Percentiles rank a stretch among this genome's conserved stretches.
phyloP scores from a whole-genome alignment of 257 asterid genomes.

The Oldenlandia corymbosa region DNA sequence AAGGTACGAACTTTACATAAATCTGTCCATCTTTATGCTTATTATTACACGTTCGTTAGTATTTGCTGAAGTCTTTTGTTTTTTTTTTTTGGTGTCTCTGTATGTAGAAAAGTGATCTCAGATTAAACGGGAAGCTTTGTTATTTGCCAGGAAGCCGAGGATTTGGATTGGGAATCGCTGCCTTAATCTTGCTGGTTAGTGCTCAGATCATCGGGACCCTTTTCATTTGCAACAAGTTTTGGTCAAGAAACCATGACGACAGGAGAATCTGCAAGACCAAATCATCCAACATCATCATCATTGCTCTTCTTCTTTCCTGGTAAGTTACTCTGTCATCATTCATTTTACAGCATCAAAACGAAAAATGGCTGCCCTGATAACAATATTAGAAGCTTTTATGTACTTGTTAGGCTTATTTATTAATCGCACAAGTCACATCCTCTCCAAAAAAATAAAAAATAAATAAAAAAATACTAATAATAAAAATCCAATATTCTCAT shows the following conservation, averaged over 20 bases:
- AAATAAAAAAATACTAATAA: too few relatives aligned
- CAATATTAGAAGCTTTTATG: too few relatives aligned
- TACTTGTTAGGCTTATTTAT: too few relatives aligned
- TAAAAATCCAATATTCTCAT: not conserved
- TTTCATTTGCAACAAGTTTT: slow-evolving; percentile 32
- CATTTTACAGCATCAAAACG: too few relatives aligned
- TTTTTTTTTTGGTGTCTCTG: not conserved
- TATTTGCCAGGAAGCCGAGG: slow-evolving; percentile 47
- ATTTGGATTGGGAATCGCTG: slow-evolving; percentile 50
- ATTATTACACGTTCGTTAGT: not conserved
- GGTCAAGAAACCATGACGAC: slow-evolving; percentile 18
- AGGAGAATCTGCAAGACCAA: slow-evolving; percentile 19
- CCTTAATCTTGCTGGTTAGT: slow-evolving; percentile 30
- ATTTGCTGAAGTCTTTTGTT: not conserved
- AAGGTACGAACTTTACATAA: slow-evolving; percentile 29
- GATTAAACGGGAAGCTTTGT: slow-evolving; percentile 61
- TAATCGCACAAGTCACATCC: not conserved
- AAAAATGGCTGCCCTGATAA: not conserved
- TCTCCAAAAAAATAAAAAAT: not conserved
- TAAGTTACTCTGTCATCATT: slow-evolving; percentile 17
- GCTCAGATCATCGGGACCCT: slow-evolving; percentile 49
- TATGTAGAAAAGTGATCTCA: slow-evolving; percentile 51
- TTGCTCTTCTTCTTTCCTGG: slow-evolving; percentile 54
- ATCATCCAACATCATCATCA: slow-evolving; percentile 33
- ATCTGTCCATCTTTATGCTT: too few relatives aligned